Evolutionary conservation across 805 yeast species (phyloP), one percentile per base, ranked within the genome.

Genomic region (Kluyveromyces aestuarii): DNA sequence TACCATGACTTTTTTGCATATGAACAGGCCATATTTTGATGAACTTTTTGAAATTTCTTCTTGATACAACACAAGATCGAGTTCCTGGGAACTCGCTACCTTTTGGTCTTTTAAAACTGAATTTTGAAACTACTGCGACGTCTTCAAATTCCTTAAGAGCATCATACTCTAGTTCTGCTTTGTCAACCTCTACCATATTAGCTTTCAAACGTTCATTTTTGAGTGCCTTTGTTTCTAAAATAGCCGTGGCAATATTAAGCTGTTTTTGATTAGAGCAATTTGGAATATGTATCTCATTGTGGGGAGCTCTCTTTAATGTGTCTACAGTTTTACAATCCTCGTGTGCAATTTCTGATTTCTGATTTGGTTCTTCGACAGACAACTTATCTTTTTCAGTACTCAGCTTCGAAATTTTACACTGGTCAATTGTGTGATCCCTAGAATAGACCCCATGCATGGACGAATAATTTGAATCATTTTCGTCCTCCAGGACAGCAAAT

Each of bases 11-110:
- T 16, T 40, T 48, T 37, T 17, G 35, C 10, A n/a, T 21, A 10
- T 43, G 36, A 11, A 27, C 8, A 16, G 67, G 63, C 48, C 62
- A 50, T 25, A 52, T 53, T 45, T 71, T 71, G 2, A 61, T 62
- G 57, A 73, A 73, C 5, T 51, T 60, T 47, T 73, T 73, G 51
- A 67, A 72, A 51, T 72, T 72, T 50, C 65, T 71, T 11, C 74
- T 52, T 1, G 59, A 62, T 18, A 13, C 14, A 3, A 54, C 47
- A 68, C 71, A 64, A 16, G 53, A 54, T 1, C 52, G 48, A 37
- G 51, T 48, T 37, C 40, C 6, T 10, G 45, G 11, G 7, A 35
- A 9, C 18, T 35, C 27, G 19, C 13, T 43, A 27, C n/a, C 40
- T 16, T 37, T 21, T 21, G 6, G 25, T 21, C 10, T 16, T 37